Evolutionary conservation across 768 basidiomycete species (phyloP).

Genomic region (Suillus decipiens): DNA sequence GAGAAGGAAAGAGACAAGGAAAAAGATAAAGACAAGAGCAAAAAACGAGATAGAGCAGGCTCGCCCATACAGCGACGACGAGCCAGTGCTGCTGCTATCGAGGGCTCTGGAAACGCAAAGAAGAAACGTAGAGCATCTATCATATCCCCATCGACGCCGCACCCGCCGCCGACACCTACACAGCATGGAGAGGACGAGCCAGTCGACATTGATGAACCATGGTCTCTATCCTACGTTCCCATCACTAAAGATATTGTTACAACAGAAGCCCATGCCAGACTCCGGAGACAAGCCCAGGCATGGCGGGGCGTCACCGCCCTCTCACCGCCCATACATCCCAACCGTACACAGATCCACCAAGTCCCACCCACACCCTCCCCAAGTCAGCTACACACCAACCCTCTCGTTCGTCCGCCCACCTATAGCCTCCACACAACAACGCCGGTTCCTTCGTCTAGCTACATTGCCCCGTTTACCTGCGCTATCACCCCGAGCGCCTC

Average conservation of each 20-base stretch:
- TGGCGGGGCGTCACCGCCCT: conserved; percentile 74
- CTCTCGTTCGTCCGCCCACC: conserved; percentile 52
- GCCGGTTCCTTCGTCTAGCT: conserved; percentile 51
- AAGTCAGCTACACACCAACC: conserved; percentile 27
- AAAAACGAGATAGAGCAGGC: conserved; percentile 26
- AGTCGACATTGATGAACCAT: conserved; percentile 51
- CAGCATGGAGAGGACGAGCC: conserved; percentile 44
- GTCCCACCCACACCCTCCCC: conserved; percentile 27
- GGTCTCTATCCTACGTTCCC: conserved; percentile 46
- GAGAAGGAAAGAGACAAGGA: conserved; percentile 33
- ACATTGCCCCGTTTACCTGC: conserved; percentile 66
- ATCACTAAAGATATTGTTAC: conserved; percentile 48
- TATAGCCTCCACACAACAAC: conserved; percentile 68
- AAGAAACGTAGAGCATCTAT: conserved; percentile 42
- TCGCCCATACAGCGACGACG: conserved; percentile 28
- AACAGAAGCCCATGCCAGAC: conserved; percentile 45
- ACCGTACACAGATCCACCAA: conserved; percentile 32
- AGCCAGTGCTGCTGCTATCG: conserved; percentile 39
- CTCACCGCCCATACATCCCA: conserved; percentile 24
- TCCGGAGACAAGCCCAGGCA: conserved; percentile 58
- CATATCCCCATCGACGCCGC: conserved; percentile 6
- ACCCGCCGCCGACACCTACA: not conserved
- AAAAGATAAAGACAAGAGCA: conserved; percentile 29
- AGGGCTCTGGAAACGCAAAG: conserved; percentile 33
- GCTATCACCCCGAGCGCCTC: conserved; percentile 63